Base-by-base conservation (phyloP, 2,329 filamentous ascomycete genomes). In the Rhynchosporium graminicola region DNA sequence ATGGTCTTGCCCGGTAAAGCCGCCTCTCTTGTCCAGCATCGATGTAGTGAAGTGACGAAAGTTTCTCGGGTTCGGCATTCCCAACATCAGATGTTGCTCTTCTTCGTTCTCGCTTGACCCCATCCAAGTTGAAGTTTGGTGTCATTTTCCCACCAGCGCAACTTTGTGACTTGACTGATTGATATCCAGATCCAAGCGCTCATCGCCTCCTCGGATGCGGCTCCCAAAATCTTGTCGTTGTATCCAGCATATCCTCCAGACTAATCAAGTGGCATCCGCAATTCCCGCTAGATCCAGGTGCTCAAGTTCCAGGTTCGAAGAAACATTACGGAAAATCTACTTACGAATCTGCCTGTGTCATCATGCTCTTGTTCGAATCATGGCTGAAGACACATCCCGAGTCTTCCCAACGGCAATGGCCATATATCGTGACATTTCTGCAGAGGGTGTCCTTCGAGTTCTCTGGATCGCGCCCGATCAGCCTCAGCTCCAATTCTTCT, bases 361-460 rank as follows among this genome's bases (percentile, higher is more conserved):
- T 66, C 26, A 65, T 79, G 67, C 80, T 78, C 76, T 87, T 92
- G 69, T 85, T 82, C 63, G 87, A 85, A 69, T 95, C 91, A 77
- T 97, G 92, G 73, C 92, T 95, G 78, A 96, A 97, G 68, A 89
- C 87, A 78, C 92, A 97, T 64, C 83, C 92, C 78, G 91, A 88
- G 74, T 96, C 91, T 79, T 96, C 91, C 77, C 92, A 96, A 67
- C 92, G 89, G 76, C 92, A 97, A 77, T 94, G 90, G 61, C 92
- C 92, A 76, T 96, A 97, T 71, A 97, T 96, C 65, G 92, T 84
- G 65, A 97, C 89, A 77, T 97, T 97, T 73, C 92, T 89, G 78
- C 92, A 97, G 62, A 94, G 83, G 6, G 91, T 96, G 75, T 96
- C 92, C 78, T 94, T 96, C 58, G 85, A 80, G 76, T 90, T 90